phyloP scores from a whole-genome alignment of 768 basidiomycete genomes.

The Pleurotus sapidus region DNA sequence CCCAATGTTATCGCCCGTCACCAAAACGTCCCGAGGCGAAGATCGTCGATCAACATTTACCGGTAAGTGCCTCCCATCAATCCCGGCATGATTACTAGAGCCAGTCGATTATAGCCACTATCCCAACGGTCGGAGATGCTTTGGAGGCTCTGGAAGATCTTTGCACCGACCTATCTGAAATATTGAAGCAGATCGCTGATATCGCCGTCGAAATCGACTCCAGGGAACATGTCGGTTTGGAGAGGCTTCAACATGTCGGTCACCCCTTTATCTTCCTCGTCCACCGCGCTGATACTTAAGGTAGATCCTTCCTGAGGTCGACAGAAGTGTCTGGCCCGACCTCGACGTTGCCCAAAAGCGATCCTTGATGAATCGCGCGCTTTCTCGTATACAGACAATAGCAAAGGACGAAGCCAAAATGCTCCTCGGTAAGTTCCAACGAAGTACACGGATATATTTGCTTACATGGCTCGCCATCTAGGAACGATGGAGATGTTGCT shows the following conservation, averaged over 20 bases:
- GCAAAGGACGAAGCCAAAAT: slow-evolving; percentile 47
- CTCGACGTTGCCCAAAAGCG: slow-evolving; percentile 69
- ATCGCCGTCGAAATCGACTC: slow-evolving; percentile 69
- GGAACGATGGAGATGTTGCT: slow-evolving; percentile 77
- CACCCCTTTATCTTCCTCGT: neutral
- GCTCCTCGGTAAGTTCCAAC: slow-evolving; percentile 47
- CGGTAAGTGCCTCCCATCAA: slow-evolving; percentile 33
- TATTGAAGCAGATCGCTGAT: slow-evolving; percentile 63
- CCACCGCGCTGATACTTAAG: neutral
- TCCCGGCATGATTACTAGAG: neutral
- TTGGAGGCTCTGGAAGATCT: slow-evolving; percentile 65
- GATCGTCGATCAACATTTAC: slow-evolving; percentile 57
- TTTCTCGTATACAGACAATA: slow-evolving; percentile 40
- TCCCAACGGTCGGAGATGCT: slow-evolving; percentile 74
- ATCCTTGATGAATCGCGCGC: slow-evolving; percentile 58
- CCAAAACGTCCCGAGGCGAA: slow-evolving; percentile 52
- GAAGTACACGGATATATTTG: neutral
- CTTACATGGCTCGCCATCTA: slow-evolving; percentile 19
- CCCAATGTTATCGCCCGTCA: slow-evolving; percentile 66
- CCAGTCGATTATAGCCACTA: slow-evolving; percentile 46
- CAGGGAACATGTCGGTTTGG: slow-evolving; percentile 67
- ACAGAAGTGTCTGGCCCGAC: slow-evolving; percentile 56
- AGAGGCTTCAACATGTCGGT: slow-evolving; percentile 70
- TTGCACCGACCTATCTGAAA: slow-evolving; percentile 55
- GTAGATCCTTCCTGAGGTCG: slow-evolving; percentile 36